Percentiles rank a stretch among this genome's conserved stretches.
Conservation (phyloP, 169 alveolate genomes). For the Babesia ovata region DNA sequence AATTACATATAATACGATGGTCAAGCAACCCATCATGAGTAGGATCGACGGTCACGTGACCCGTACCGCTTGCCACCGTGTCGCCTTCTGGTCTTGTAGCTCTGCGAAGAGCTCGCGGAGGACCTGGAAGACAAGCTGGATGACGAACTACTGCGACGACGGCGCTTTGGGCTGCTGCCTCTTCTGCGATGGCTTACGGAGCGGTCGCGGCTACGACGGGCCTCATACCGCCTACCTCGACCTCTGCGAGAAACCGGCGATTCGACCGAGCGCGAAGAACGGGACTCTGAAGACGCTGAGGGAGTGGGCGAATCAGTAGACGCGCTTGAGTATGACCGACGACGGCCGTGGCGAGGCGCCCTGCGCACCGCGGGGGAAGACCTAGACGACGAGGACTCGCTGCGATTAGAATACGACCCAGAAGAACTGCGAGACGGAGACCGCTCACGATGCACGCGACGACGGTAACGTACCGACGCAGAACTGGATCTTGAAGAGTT, state of each 20-base stretch:
- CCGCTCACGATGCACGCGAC: not conserved
- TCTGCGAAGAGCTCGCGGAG: not conserved
- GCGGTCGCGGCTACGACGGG: not conserved
- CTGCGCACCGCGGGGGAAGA: conserved; percentile 6
- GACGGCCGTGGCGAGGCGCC: not conserved
- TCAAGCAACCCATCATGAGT: not conserved
- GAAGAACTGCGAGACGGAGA: not conserved
- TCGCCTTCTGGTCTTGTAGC: not conserved
- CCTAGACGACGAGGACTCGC: conserved; percentile 8
- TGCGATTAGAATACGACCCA: conserved; percentile 9
- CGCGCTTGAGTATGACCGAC: conserved; percentile 26
- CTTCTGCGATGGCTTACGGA: not conserved
- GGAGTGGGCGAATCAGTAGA: conserved; percentile 7
- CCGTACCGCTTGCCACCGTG: conserved; percentile 2
- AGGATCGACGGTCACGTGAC: conserved; percentile 3
- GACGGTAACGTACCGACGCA: not conserved
- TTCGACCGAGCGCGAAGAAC: not conserved
- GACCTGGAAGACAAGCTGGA: conserved; percentile 3
- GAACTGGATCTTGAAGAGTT: conserved; percentile 16
- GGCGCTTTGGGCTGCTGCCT: not conserved
- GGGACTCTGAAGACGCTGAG: not conserved
- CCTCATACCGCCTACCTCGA: not conserved
- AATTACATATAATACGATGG: no score
- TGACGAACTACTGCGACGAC: not conserved
- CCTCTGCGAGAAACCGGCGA: not conserved